These are phyloP conservation scores for Neocucurbitaria cava DNA, from an alignment of 2,329 filamentous ascomycete species.

Conservation along the genomic window DNA sequence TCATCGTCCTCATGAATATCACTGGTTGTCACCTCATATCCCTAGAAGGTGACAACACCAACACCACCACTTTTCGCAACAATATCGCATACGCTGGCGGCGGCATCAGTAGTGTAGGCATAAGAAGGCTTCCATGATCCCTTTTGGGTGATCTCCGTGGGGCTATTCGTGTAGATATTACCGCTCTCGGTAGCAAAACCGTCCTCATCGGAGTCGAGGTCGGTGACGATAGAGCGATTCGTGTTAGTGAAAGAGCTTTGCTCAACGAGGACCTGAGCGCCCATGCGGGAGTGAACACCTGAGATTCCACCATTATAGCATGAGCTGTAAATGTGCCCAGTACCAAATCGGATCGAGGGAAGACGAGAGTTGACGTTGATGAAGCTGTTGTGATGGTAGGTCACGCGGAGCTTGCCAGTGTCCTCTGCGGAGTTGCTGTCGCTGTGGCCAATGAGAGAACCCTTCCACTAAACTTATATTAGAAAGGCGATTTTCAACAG, in stretches of 20 bases:
- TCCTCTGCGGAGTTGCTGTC: conserved; percentile 63
- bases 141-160: conserved; percentile 55
- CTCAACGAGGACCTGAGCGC: conserved; percentile 54
- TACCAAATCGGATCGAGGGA: conserved; percentile 71
- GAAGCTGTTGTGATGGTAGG: conserved; percentile 73
- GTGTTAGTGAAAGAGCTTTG: conserved; percentile 63
- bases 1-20: background rate
- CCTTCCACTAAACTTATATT: conserved; percentile 57
- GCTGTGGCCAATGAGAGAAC: conserved; percentile 66
- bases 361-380: conserved; percentile 68
- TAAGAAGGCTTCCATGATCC: conserved; percentile 63
- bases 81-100: conserved; percentile 33
- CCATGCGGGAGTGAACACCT: conserved; percentile 54
- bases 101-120: conserved; percentile 52
- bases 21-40: background rate
- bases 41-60: conserved; percentile 41
- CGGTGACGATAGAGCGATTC: conserved; percentile 63
- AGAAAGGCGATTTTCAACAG: background rate
- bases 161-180: conserved; percentile 52
- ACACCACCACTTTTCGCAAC: conserved; percentile 39
- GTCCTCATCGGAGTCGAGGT: conserved; percentile 63
- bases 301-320: conserved; percentile 48
- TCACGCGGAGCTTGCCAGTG: conserved; percentile 67
- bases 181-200: conserved; percentile 56
- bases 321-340: conserved; percentile 66